Percentiles rank a stretch among this genome's conserved stretches.
phyloP scores from a whole-genome alignment of 345 rosid genomes.

The Cardiospermum halicacabum region DNA sequence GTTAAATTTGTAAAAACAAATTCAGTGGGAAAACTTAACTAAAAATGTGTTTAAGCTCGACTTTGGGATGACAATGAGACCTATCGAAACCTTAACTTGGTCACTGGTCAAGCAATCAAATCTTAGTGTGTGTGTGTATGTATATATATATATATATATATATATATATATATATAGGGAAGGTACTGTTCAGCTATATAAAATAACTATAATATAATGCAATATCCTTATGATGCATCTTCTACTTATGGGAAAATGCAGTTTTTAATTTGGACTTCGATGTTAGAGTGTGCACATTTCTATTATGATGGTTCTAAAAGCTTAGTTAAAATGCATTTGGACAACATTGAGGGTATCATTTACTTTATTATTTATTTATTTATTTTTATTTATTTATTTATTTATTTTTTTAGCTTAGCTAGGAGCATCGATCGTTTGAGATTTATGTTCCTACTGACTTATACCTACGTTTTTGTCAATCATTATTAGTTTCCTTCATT shows the following conservation, averaged over 20 bases:
- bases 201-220: background rate
- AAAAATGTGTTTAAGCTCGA: background rate
- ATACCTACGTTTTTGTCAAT: background rate
- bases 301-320: background rate
- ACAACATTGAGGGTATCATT: background rate
- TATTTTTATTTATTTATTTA: no score
- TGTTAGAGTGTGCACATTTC: background rate
- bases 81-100: background rate
- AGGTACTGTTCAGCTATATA: background rate
- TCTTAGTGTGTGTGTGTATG: no score
- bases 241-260: background rate
- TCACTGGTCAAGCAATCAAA: background rate
- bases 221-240: background rate
- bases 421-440: background rate
- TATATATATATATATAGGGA: no score
- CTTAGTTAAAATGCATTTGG: background rate
- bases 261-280: background rate
- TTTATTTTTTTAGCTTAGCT: background rate
- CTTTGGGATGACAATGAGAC: background rate
- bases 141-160: no score
- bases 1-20: background rate
- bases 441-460: conserved; percentile 5
- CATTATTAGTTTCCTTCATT: no score
- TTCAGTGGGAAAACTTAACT: background rate
- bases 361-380: no score